Conservation (phyloP, 176 grass and related monocot species). For the Phoenix dactylifera region DNA sequence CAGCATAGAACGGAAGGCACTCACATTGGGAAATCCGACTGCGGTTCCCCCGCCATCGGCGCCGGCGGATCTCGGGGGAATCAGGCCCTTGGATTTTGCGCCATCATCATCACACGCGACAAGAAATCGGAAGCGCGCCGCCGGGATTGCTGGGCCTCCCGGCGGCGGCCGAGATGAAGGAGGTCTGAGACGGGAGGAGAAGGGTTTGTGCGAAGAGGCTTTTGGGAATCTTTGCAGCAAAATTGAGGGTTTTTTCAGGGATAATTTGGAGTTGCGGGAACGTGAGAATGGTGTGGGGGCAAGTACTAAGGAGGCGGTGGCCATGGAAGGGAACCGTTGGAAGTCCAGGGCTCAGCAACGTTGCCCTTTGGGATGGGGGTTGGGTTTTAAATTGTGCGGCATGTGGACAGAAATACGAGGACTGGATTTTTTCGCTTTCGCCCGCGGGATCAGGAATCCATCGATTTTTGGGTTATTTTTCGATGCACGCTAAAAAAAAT, state of each 20-base stretch:
- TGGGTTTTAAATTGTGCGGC: too few relatives aligned
- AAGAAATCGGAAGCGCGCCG: background rate
- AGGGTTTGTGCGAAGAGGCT: background rate
- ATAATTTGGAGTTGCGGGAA: background rate
- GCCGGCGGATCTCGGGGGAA: slow-evolving; percentile 20
- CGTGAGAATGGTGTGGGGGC: slow-evolving; percentile 2
- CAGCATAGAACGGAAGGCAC: background rate
- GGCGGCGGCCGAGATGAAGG: too few relatives aligned
- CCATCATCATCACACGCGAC: slow-evolving; percentile 2
- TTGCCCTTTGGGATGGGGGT: too few relatives aligned
- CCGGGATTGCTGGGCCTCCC: too few relatives aligned
- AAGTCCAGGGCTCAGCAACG: too few relatives aligned
- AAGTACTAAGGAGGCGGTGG: too few relatives aligned
- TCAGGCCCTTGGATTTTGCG: slow-evolving; percentile 5
- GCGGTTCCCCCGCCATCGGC: slow-evolving; percentile 20
- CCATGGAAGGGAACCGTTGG: too few relatives aligned
- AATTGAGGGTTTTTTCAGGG: slow-evolving; percentile 1
- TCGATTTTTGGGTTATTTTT: too few relatives aligned
- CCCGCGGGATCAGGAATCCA: too few relatives aligned
- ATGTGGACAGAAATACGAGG: too few relatives aligned
- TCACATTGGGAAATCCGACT: slow-evolving; percentile 23
- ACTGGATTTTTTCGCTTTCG: too few relatives aligned
- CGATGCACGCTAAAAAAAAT: too few relatives aligned
- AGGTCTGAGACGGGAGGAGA: background rate
- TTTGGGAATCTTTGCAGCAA: background rate